phyloP scores from a whole-genome alignment of 2,329 filamentous ascomycete genomes.

The Acrodontium crateriforme region DNA sequence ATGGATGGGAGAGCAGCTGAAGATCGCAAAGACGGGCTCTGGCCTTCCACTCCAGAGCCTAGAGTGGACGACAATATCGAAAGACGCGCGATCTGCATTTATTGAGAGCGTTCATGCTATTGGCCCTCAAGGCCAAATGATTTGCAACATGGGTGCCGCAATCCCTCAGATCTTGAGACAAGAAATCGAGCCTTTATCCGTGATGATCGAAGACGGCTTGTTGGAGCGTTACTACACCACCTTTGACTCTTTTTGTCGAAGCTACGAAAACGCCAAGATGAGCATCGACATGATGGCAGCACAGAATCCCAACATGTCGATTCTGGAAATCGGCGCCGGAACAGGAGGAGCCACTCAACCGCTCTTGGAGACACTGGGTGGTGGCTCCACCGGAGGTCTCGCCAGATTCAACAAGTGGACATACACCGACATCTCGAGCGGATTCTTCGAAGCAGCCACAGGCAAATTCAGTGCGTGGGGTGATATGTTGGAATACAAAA shows the following conservation, averaged over 20 bases:
- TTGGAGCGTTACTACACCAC: constrained; percentile 4
- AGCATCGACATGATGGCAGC: constrained; percentile 1
- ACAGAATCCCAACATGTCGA: constrained; percentile 1
- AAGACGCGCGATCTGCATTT: constrained; percentile 1
- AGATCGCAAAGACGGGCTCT: not conserved
- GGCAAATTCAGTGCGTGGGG: constrained; percentile 16
- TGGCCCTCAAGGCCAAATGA: constrained; percentile 3
- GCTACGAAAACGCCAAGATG: not conserved
- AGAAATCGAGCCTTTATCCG: constrained; percentile 1
- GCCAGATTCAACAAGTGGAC: constrained; percentile 22
- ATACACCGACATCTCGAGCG: constrained; percentile 32
- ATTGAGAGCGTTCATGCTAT: not conserved
- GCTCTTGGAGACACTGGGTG: constrained; percentile 1
- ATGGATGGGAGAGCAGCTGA: not conserved
- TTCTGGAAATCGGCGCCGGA: constrained; percentile 9
- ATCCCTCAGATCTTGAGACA: constrained; percentile 3
- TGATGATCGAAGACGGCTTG: constrained; percentile 3
- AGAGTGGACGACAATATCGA: not conserved
- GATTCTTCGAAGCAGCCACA: constrained; percentile 27
- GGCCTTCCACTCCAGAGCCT: not conserved
- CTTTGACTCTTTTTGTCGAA: not conserved
- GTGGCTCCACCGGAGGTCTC: not conserved
- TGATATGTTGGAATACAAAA: constrained; percentile 19
- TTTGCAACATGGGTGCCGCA: constrained; percentile 3
- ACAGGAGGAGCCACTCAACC: constrained; percentile 1